Base-by-base conservation (phyloP, 2,329 filamentous ascomycete species). In the Clonostachys byssicola region DNA sequence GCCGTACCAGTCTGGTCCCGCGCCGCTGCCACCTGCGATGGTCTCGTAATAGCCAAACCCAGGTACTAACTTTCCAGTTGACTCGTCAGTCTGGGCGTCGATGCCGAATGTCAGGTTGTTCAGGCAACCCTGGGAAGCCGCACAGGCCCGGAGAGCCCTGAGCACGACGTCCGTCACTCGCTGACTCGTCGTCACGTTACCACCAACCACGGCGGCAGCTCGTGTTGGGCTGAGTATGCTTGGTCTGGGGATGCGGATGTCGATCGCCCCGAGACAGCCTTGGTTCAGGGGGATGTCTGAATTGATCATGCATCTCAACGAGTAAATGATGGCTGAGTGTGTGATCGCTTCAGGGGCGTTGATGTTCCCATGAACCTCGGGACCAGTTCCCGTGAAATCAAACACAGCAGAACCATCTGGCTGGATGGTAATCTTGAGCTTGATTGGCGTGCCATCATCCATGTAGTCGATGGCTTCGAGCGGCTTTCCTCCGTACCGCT, bases 151-250 rank as follows among this genome's bases (percentile, higher is more conserved):
- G 18, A 66, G 65, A 4, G 59, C 61, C 2, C 54, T 50, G 12
- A 68, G 51, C 13, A 67, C 60, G 1, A 61, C 51, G 33, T 66
- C 63, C 5, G 60, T 59, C 3, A 66, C 58, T 8, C 64, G 57
- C 51, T 66, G 62, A 9, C 56, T 61, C 6, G 61, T 61, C 6
- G 53, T 47, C 20, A 64, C 51, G 1, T 89, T 85, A 56, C 89
- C 89, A 14, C 87, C 87, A 34, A 60, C 61, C 40, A 66, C 59
- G 2, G 65, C 66, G 2, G 59, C 64, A 0, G 52, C 49, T 1
- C 64, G 56, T 0, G 56, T 59, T 3, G 67, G 67, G 16, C 60
- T 61, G 2, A 70, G 57, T n/a, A 68, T 52, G 3, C 56, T 58
- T 7, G 58, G 56, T 12, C 47, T 46, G 3, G 67, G 67, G 1